Evolutionary conservation across 192 early-diverging fungal genomes (phyloP).

Genomic region (Coemansia sp.): DNA sequence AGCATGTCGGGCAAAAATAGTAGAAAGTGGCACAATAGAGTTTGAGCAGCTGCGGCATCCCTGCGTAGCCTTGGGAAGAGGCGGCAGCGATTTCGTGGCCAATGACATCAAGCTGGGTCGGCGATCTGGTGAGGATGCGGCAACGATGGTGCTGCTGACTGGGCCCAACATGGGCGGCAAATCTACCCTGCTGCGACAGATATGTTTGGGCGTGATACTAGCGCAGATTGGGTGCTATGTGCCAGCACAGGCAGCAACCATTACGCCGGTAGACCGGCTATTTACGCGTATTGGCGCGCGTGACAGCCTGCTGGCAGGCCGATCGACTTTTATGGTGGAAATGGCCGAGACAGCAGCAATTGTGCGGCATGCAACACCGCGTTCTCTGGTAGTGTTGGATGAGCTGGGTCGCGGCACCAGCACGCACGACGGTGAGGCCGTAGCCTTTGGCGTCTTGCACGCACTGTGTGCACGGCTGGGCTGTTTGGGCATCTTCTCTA

Average conservation of each 20-base stretch:
- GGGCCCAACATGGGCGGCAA: conserved; percentile 99
- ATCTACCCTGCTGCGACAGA: conserved; percentile 92
- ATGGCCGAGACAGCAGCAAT: conserved; percentile 91
- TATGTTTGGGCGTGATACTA: conserved; percentile 92
- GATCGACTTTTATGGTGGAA: conserved; percentile 97
- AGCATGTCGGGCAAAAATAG: conserved; percentile 82
- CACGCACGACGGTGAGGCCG: conserved; percentile 96
- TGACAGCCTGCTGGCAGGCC: conserved; percentile 92
- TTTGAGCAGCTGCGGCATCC: conserved; percentile 92
- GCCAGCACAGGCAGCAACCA: conserved; percentile 68
- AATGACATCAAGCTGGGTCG: conserved; percentile 86
- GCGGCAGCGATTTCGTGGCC: conserved; percentile 79
- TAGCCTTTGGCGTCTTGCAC: conserved; percentile 89
- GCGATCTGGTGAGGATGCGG: conserved; percentile 17
- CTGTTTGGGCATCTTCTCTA: conserved; percentile 92
- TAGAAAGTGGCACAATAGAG: conserved; percentile 74
- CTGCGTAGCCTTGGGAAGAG: conserved; percentile 60
- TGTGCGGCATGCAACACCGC: conserved; percentile 82
- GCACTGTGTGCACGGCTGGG: conserved; percentile 75
- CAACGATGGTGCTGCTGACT: conserved; percentile 81
- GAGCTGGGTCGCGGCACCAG: conserved; percentile 96
- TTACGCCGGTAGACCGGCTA: conserved; percentile 89
- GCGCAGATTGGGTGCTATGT: conserved; percentile 95
- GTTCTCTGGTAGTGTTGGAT: conserved; percentile 92
- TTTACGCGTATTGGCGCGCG: conserved; percentile 98